Evolutionary conservation across 2,329 filamentous ascomycete genomes (phyloP).

Genomic region (Paraphaeosphaeria minitans): DNA sequence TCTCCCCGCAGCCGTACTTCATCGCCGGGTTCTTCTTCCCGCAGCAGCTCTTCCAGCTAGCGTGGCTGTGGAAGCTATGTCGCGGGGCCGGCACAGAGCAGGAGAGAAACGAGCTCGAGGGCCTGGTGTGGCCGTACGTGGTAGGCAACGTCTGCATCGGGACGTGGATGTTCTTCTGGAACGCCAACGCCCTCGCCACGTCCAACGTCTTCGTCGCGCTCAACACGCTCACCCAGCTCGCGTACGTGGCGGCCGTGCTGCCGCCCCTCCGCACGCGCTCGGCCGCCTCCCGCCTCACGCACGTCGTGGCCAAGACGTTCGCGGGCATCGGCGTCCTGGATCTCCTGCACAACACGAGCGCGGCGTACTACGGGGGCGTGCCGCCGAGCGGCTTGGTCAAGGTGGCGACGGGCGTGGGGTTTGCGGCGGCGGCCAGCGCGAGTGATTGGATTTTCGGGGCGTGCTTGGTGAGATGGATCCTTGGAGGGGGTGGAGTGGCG

Average conservation of each 20-base stretch:
- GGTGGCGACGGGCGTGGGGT: conserved; percentile 59
- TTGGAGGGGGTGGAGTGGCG: no score
- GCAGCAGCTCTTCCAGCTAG: conserved; percentile 63
- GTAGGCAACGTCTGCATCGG: conserved; percentile 65
- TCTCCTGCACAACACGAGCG: conserved; percentile 62
- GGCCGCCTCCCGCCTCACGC: conserved; percentile 60
- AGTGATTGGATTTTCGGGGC: conserved; percentile 67
- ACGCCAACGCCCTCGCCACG: conserved; percentile 55
- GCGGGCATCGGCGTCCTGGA: conserved; percentile 66
- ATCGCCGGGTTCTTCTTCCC: conserved; percentile 67
- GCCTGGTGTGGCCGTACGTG: conserved; percentile 61
- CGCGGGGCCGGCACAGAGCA: conserved; percentile 52
- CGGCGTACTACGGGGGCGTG: conserved; percentile 60
- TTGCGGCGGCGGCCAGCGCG: conserved; percentile 53
- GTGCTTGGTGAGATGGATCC: conserved; percentile 52
- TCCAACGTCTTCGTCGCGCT: conserved; percentile 62
- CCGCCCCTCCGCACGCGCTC: conserved; percentile 57
- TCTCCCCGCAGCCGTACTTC: conserved; percentile 63
- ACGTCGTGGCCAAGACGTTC: conserved; percentile 64
- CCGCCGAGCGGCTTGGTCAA: conserved; percentile 56
- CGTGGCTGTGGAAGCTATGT: conserved; percentile 63
- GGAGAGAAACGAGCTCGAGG: conserved; percentile 57
- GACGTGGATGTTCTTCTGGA: conserved; percentile 69
- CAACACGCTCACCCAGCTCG: conserved; percentile 61
- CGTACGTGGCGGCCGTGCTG: conserved; percentile 58